Evolutionary conservation across 257 asterid species (phyloP), one percentile per base, ranked within the genome.

Genomic region (Solanum sejunctum): DNA sequence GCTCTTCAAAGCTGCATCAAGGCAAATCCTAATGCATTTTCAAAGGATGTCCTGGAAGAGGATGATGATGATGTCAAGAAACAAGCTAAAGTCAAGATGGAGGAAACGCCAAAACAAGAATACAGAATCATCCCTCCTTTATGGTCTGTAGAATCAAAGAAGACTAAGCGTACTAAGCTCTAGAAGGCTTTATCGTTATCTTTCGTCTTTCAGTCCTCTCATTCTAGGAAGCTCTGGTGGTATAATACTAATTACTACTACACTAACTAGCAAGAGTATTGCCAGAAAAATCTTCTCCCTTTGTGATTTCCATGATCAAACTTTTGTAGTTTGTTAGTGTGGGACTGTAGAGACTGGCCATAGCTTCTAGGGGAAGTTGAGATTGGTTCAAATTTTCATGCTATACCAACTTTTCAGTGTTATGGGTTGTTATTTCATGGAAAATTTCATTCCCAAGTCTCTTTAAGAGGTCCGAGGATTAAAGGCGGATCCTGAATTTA

Each of bases 1-100:
- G 95, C 95, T 78, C 92, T 96, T 66, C 99, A 95, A 90, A 93
- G 85, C 66, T 96, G 99, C 90, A 93, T 96, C 32, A 92, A 95
- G 86, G 91, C 87, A 6, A 93, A 95, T 71, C 98, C 99, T 6
- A 89, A 88, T 77, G 99, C 99, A 12, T 96, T 96, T 82, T 89
- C 98, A 4, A 89, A 91, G 80, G 98, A 96, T 71, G 81, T 93
- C 70, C 79, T 96, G 57, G 97, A 90, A 56, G 96, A 89, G 1
- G 92, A 88, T 9, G 92, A 88, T 5, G 87, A 43, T 51, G 92
- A 84, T 11, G 72, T 61, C 23, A 20, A 12, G 26, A 83, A 69
- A 54, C 58, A 82, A 78, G 66, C 55, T 10, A 67, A 83, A 26
- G 79, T 52, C 55, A 10, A 58, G 21, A 78, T 57, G 45, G 88